Evolutionary conservation across 2,329 filamentous ascomycete genomes (phyloP).

Genomic region (Colletotrichum theobromicola): DNA sequence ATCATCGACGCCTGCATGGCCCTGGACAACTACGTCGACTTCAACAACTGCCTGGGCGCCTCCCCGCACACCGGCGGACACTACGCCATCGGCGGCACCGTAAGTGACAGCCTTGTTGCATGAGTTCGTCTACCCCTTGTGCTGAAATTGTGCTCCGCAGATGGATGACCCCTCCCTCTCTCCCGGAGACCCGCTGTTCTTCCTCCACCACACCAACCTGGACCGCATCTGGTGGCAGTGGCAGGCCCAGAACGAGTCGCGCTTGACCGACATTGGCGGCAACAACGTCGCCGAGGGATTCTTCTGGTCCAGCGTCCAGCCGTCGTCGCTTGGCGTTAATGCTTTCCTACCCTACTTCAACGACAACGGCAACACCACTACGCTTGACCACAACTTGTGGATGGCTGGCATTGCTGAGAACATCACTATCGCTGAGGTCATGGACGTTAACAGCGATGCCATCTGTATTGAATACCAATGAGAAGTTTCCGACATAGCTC

Average conservation of each 20-base stretch:
- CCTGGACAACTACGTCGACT: not conserved
- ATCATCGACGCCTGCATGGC: constrained; percentile 6
- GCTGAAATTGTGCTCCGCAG: not conserved
- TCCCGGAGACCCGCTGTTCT: constrained; percentile 5
- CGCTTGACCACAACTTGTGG: constrained; percentile 5
- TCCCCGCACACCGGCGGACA: not conserved
- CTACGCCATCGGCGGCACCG: constrained; percentile 10
- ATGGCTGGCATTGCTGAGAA: constrained; percentile 5
- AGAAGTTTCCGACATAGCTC: not conserved
- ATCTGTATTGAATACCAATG: constrained; percentile 3
- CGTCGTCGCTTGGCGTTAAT: not conserved
- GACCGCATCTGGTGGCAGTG: constrained; percentile 9
- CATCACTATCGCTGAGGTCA: constrained; percentile 10
- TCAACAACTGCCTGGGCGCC: constrained; percentile 6
- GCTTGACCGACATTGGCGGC: constrained; percentile 4
- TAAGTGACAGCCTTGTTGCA: not conserved
- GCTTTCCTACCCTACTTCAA: constrained; percentile 8
- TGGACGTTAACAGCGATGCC: constrained; percentile 9
- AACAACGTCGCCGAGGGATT: not conserved
- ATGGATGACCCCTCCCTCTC: constrained; percentile 13
- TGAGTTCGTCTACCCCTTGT: not conserved
- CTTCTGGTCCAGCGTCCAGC: not conserved
- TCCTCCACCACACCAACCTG: constrained; percentile 8
- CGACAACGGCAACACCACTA: constrained; percentile 6
- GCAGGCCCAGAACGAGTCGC: constrained; percentile 17